Conservation (phyloP, 208 protist genomes). For the Crithidia mellificae region DNA sequence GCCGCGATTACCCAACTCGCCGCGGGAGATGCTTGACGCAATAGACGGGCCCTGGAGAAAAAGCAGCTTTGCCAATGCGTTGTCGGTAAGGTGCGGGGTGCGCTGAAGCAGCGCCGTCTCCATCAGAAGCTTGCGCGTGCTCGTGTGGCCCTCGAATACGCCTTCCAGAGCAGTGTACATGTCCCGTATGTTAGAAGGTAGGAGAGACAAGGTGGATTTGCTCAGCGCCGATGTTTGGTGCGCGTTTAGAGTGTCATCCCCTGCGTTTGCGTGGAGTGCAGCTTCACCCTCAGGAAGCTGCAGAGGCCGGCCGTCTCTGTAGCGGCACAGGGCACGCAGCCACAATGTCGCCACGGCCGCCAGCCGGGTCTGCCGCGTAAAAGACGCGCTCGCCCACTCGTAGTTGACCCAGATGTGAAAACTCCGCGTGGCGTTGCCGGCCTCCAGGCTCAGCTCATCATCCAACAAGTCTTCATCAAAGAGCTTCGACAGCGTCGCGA, state of each 20-base stretch:
- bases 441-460: slow-evolving; percentile 29
- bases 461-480: slow-evolving; percentile 29
- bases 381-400: slow-evolving; percentile 69
- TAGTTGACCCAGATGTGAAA: slow-evolving; percentile 66
- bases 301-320: background rate
- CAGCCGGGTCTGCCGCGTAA: slow-evolving; percentile 51
- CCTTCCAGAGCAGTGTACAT: slow-evolving; percentile 29
- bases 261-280: too few species aligned
- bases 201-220: background rate
- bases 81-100: slow-evolving; percentile 35
- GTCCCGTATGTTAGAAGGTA: slow-evolving; percentile 18
- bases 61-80: slow-evolving; percentile 42
- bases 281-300: background rate
- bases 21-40: slow-evolving; percentile 16
- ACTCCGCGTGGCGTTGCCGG: slow-evolving; percentile 61
- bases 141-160: slow-evolving; percentile 44
- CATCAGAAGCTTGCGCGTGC: slow-evolving; percentile 27
- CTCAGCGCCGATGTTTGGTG: background rate
- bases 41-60: slow-evolving; percentile 29
- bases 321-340: slow-evolving; percentile 16
- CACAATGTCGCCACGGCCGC: slow-evolving; percentile 31
- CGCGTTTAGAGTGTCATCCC: too few species aligned
- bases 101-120: slow-evolving; percentile 24
- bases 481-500: slow-evolving; percentile 23
- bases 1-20: slow-evolving; percentile 36